Evolutionary conservation across 345 rosid genomes (phyloP), one percentile per base, ranked within the genome.

Genomic region (Gossypium turneri): DNA sequence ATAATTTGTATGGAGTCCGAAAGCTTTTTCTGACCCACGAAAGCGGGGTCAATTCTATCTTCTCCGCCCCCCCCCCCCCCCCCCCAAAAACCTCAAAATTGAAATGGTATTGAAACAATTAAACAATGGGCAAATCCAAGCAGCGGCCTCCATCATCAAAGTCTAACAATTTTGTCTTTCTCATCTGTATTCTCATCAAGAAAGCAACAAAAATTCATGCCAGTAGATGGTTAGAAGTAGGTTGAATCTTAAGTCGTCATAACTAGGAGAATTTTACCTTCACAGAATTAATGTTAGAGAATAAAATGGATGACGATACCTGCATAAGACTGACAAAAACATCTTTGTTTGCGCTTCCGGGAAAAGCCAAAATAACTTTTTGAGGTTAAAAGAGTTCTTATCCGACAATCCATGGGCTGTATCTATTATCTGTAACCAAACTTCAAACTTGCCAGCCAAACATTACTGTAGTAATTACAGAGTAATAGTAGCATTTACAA

Each of bases 41-140:
- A 63, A 13, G 20, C 16, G 1, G 7, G n/a, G n/a, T 13, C 65
- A 60, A 25, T 12, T 25, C 6, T 55, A 55, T 84, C 93, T 93
- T 91, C 43, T 60, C 11, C 65, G 0, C 16, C 44, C 0, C 19
- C 65, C 15, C 11, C 43, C 7, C 24, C 24, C 1, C 24, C 43
- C 7, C n/a, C n/a, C n/a, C n/a, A n/a, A n/a, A 59, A 24, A 2
- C 25, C 16, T 22, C 24, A 22, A 12, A 34, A 59, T 24, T 24
- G 16, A 62, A 62, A 17, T 70, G 44, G 13, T 52, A 13, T 68
- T 25, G n/a, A 50, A 25, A 9, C 15, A 52, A 7, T 52, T 52
- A 48, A 68, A 27, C 45, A 16, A 69, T 10, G 22, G 5, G 10
- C 17, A 44, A 66, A 43, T 10, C 16, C 51, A 65, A 27, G 24